Conservation (phyloP, 139 green algal species). For the Chlorokybus atmophyticus region DNA sequence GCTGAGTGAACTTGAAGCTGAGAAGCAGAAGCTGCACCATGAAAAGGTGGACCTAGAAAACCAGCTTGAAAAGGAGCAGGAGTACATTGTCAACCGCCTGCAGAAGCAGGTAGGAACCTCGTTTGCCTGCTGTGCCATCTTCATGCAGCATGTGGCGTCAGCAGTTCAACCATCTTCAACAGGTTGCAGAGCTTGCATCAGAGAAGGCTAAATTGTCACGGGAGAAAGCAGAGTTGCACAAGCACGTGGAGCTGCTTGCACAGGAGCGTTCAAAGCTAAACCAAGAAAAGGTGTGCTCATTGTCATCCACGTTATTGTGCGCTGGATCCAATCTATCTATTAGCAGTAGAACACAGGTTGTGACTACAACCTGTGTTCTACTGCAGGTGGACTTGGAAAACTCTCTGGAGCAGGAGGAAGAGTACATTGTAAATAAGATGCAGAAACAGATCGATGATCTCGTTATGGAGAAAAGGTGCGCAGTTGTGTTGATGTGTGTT, state of each 20-base stretch:
- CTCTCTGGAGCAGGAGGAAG: slow-evolving; percentile 41
- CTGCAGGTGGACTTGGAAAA: slow-evolving; percentile 44
- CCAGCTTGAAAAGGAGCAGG: slow-evolving; percentile 41
- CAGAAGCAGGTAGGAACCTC: slow-evolving; percentile 44
- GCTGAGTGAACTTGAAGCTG: not conserved
- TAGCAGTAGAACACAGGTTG: too few species aligned
- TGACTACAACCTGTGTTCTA: too few species aligned
- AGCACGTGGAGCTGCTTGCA: not conserved
- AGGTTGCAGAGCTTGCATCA: not conserved
- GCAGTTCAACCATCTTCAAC: not conserved
- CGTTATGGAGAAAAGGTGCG: not conserved
- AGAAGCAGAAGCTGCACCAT: not conserved
- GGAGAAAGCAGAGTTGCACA: slow-evolving; percentile 4
- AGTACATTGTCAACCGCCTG: slow-evolving; percentile 71
- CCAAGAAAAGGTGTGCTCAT: slow-evolving; percentile 31
- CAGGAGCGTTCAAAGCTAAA: not conserved
- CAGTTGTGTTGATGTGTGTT: too few species aligned
- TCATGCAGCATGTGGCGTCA: not conserved
- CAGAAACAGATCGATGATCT: slow-evolving; percentile 1
- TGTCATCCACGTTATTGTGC: too few species aligned
- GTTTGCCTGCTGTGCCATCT: not conserved
- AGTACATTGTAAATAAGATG: slow-evolving; percentile 45
- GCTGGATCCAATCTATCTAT: too few species aligned
- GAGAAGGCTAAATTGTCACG: not conserved
- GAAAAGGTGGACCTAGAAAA: slow-evolving; percentile 49